phyloP scores from a whole-genome alignment of 805 yeast species.

The Yarrowia sp. region DNA sequence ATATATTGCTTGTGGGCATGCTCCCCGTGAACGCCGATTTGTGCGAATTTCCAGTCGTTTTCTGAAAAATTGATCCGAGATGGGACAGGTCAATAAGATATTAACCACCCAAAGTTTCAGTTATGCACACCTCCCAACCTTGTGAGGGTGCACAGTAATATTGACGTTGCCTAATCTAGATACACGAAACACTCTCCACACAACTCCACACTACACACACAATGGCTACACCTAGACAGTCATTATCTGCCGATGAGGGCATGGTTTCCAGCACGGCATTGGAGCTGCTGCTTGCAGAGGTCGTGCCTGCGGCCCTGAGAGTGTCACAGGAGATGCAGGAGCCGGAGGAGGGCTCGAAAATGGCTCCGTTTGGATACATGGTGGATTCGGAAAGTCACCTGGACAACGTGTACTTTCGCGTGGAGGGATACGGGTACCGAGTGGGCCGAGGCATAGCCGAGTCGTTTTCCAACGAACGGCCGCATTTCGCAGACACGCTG shows the following conservation, averaged over 20 bases:
- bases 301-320: slow-evolving; percentile 73
- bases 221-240: slow-evolving; percentile 28
- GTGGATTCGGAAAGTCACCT: slow-evolving; percentile 43
- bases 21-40: too few species aligned
- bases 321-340: slow-evolving; percentile 59
- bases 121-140: slow-evolving; percentile 31
- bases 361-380: slow-evolving; percentile 37
- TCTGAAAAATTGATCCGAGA: not conserved
- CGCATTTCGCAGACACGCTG: slow-evolving; percentile 60
- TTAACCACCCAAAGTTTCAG: not conserved
- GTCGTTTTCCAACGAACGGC: slow-evolving; percentile 51
- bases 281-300: slow-evolving; percentile 73
- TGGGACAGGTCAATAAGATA: slow-evolving; percentile 12
- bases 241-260: slow-evolving; percentile 27
- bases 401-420: slow-evolving; percentile 63
- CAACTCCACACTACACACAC: not conserved
- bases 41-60: not conserved
- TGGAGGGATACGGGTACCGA: slow-evolving; percentile 74
- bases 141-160: not conserved
- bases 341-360: slow-evolving; percentile 41
- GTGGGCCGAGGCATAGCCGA: slow-evolving; percentile 69
- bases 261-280: slow-evolving; percentile 51
- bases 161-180: slow-evolving; percentile 25
- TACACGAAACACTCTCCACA: too few species aligned
- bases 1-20: not conserved